phyloP scores from a whole-genome alignment of 169 alveolate species.

The Eimeria zaria region DNA sequence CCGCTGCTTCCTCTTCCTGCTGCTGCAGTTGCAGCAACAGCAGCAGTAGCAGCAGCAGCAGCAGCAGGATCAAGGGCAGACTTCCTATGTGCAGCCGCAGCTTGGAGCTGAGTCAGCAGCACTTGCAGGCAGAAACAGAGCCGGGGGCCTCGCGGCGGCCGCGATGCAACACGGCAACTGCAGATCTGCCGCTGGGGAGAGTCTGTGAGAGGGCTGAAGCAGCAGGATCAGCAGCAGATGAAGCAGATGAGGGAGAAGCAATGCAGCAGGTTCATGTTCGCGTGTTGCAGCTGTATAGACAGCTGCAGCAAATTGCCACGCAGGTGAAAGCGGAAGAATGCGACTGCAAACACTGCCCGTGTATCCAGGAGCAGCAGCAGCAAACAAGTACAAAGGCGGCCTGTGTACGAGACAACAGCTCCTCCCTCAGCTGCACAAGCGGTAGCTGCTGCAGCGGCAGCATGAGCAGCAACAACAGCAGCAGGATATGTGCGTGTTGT shows the following conservation, averaged over 20 bases:
- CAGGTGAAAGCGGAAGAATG: conserved; percentile 10
- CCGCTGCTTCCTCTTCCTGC: conserved; percentile 12
- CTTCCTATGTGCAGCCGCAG: conserved; percentile 35
- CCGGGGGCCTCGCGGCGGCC: not conserved
- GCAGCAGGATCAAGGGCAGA: not conserved
- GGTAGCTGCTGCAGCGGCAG: conserved; percentile 14
- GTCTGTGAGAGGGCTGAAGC: not conserved
- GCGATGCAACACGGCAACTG: not conserved
- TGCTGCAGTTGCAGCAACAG: not conserved
- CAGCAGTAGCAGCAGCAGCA: too few relatives aligned
- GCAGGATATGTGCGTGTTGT: conserved; percentile 47
- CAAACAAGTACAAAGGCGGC: not conserved
- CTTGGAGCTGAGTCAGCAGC: not conserved
- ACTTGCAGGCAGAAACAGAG: not conserved
- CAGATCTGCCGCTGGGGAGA: conserved; percentile 22
- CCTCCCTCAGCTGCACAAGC: not conserved
- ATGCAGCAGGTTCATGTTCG: conserved; percentile 27
- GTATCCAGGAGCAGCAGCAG: conserved; percentile 15
- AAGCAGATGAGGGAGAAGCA: not conserved
- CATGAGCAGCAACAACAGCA: conserved; percentile 28
- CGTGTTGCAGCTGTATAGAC: conserved; percentile 39
- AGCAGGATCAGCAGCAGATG: conserved; percentile 25
- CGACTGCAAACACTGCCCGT: conserved; percentile 23
- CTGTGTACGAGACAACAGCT: not conserved
- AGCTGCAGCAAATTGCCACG: conserved; percentile 54